Evolutionary conservation across 2,329 filamentous ascomycete genomes (phyloP).

Genomic region (Phaeosphaeria sp.): DNA sequence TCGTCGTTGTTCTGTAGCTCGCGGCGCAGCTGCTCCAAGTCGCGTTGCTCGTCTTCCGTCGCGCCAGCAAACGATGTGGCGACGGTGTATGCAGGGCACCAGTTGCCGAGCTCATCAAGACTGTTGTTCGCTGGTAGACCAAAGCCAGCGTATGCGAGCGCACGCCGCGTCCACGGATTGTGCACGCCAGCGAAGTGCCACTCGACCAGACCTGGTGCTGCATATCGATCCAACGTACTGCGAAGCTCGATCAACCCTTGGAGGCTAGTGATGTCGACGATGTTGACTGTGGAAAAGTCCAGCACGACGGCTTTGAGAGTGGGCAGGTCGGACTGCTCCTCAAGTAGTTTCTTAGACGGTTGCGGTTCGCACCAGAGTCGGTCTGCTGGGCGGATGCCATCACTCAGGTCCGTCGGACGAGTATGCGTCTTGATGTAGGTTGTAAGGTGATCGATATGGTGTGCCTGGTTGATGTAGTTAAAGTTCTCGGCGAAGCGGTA

Average conservation of each 20-base stretch:
- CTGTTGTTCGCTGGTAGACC: constrained; percentile 49
- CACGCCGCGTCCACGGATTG: constrained; percentile 65
- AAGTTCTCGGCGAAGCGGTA: constrained; percentile 93
- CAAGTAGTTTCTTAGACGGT: constrained; percentile 36
- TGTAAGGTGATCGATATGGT: constrained; percentile 79
- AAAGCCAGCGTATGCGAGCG: constrained; percentile 62
- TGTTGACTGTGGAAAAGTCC: constrained; percentile 64
- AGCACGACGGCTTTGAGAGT: constrained; percentile 62
- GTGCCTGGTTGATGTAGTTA: constrained; percentile 90
- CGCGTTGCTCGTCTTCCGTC: constrained; percentile 21
- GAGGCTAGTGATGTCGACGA: constrained; percentile 63
- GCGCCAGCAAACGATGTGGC: constrained; percentile 19
- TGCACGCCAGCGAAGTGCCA: constrained; percentile 60
- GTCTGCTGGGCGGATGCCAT: constrained; percentile 40
- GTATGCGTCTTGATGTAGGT: constrained; percentile 66
- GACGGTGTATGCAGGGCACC: constrained; percentile 35
- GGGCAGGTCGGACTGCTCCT: constrained; percentile 45
- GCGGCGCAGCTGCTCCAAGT: constrained; percentile 6
- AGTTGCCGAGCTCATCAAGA: constrained; percentile 14
- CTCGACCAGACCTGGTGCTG: constrained; percentile 47
- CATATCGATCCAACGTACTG: constrained; percentile 61
- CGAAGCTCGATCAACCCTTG: constrained; percentile 63
- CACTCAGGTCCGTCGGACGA: constrained; percentile 24
- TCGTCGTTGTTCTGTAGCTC: constrained; percentile 10
- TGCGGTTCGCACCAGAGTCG: constrained; percentile 63